Evolutionary conservation across 768 basidiomycete species (phyloP).

Genomic region (Phanerochaete carnosa): DNA sequence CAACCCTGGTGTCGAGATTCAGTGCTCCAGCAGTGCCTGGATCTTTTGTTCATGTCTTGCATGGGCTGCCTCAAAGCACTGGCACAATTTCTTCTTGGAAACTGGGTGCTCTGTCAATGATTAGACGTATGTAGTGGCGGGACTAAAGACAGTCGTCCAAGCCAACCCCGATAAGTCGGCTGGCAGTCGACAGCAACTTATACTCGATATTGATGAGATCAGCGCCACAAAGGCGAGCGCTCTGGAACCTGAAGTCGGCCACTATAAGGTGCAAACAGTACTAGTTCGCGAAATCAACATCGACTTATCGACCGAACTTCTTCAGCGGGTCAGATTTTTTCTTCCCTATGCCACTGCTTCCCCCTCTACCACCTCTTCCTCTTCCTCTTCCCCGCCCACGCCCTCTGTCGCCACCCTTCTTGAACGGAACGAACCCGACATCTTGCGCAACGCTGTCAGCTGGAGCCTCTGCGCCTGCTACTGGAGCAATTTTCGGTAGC

Average conservation of each 20-base stretch:
- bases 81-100: no score
- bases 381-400: constrained; percentile 50
- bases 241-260: neutral
- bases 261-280: neutral
- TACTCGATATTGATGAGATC: no score
- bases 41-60: no score
- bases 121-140: no score
- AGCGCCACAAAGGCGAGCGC: no score
- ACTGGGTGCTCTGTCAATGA: no score
- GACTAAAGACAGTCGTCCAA: no score
- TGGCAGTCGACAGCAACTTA: no score
- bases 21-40: no score
- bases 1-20: no score
- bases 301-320: constrained; percentile 47
- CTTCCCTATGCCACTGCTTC: constrained; percentile 37
- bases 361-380: constrained; percentile 39
- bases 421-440: constrained; percentile 72
- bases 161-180: no score
- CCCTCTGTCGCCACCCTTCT: constrained; percentile 44
- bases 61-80: no score
- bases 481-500: constrained; percentile 74
- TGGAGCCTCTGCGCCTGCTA: constrained; percentile 35
- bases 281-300: neutral
- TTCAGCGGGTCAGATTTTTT: constrained; percentile 83
- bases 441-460: constrained; percentile 15